Percentiles rank a stretch among this genome's conserved stretches.
phyloP scores from a whole-genome alignment of 2,329 filamentous ascomycete genomes.

The Aspergillus persii region DNA sequence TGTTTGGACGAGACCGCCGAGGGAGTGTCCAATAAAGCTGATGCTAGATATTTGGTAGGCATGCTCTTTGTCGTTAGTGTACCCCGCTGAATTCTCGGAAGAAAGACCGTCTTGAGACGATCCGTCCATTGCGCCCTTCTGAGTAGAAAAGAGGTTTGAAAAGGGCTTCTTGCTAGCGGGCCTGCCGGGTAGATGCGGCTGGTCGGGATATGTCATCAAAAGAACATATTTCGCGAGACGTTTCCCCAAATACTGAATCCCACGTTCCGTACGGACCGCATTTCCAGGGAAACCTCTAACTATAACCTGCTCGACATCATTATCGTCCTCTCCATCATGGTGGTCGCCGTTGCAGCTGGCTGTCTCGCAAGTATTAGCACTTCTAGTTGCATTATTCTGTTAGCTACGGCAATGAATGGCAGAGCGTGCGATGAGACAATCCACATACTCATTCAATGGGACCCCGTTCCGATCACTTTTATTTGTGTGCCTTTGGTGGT shows the following conservation, averaged over 20 bases:
- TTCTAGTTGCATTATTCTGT: not conserved
- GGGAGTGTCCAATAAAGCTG: constrained; percentile 88
- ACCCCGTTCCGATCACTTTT: constrained; percentile 37
- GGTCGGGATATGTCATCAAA: constrained; percentile 87
- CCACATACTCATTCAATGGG: constrained; percentile 7
- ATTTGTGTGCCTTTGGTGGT: constrained; percentile 47
- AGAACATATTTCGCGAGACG: constrained; percentile 88
- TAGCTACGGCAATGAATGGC: not conserved
- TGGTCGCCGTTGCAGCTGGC: not conserved
- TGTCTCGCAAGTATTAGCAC: not conserved
- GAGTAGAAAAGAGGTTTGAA: constrained; percentile 47
- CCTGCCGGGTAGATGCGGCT: constrained; percentile 74
- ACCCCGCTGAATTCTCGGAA: constrained; percentile 37
- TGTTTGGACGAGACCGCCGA: constrained; percentile 85
- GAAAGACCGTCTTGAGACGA: constrained; percentile 35
- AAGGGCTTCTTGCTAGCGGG: constrained; percentile 51
- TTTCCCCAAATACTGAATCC: constrained; percentile 96
- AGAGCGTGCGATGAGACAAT: not conserved
- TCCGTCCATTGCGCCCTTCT: constrained; percentile 29
- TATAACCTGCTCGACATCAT: constrained; percentile 69
- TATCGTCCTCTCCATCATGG: not conserved
- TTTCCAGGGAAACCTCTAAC: constrained; percentile 89
- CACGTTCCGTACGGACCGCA: constrained; percentile 84
- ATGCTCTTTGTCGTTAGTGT: constrained; percentile 46
- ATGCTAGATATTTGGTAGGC: constrained; percentile 89